phyloP scores from a whole-genome alignment of 306 rosid genomes.

The Medicago ruthenica region DNA sequence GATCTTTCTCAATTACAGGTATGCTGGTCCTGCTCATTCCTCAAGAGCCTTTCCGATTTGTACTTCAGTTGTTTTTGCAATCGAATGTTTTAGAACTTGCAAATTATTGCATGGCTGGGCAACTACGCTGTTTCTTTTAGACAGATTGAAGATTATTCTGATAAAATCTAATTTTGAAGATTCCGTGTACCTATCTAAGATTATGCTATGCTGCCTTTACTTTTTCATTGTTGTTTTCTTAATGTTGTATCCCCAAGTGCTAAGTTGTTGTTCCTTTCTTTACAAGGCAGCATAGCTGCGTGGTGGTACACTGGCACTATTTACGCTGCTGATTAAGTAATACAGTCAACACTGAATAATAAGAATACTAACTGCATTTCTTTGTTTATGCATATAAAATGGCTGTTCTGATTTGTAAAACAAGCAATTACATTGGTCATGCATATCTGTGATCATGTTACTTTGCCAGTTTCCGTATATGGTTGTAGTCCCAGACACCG shows the following conservation, averaged over 20 bases:
- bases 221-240: slow-evolving; percentile 1
- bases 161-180: slow-evolving; percentile 25
- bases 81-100: no score
- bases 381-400: not conserved
- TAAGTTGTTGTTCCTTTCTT: slow-evolving; percentile 24
- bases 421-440: slow-evolving; percentile 29
- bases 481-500: not conserved
- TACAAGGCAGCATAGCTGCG: slow-evolving; percentile 20
- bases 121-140: not conserved
- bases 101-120: slow-evolving; percentile 11
- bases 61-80: no score
- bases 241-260: slow-evolving; percentile 7
- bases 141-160: slow-evolving; percentile 12
- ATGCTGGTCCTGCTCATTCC: slow-evolving; percentile 37
- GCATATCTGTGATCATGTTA: slow-evolving; percentile 4
- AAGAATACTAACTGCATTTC: slow-evolving; percentile 6
- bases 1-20: slow-evolving; percentile 97
- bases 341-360: not conserved
- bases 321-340: slow-evolving; percentile 21
- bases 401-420: slow-evolving; percentile 1
- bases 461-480: slow-evolving; percentile 6
- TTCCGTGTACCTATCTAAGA: slow-evolving; percentile 12
- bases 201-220: not conserved
- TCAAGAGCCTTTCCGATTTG: slow-evolving; percentile 6
- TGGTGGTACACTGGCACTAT: not conserved